Evolutionary conservation across 495 filamentous ascomycete species (phyloP), one percentile per base, ranked within the genome.

Genomic region (Viridothelium virens): DNA sequence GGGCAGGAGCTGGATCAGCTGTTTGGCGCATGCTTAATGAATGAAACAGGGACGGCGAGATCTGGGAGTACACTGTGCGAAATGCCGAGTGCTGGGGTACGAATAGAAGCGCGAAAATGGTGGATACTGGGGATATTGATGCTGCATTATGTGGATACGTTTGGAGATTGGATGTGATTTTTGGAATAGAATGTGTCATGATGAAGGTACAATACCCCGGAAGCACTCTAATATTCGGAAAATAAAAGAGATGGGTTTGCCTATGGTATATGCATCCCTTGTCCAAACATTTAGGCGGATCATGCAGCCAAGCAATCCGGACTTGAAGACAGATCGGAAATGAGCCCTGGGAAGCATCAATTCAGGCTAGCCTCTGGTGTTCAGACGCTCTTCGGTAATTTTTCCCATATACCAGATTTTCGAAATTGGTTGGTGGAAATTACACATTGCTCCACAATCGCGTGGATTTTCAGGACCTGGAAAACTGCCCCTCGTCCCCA

Each of bases 351-450:
- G 1, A 25, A 25, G 0, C 14, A 16, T 16, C 41, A 46, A 46
- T 46, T 16, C 9, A 46, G 7, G 41, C 41, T 9, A 46, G 41
- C 25, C 25, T 25, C 1, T 25, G 25, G 25, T 25, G 25, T 25
- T 0, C 25, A 25, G 25, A 25, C 25, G 25, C 25, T 25, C 25
- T 25, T 25, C 25, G 25, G 25, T 25, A 0, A 44, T 14, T 44
- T 44, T 14, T 1, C 7, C 41, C 41, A 14, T 44, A 44, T 44
- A 44, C 14, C 6, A 7, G 41, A 44, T 44, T 7, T 7, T 44
- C 41, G 41, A 44, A 14, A 44, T 44, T 36, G 53, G 53, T 59
- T 59, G 53, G 53, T 59, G 53, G 53, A 59, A 59, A 59, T 59
- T 59, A 14, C 31, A 36, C 6, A 36, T 7, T 59, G 1, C 31